phyloP scores from a whole-genome alignment of 1,284 basidiomycete species.

The Rhodofomes roseus region DNA sequence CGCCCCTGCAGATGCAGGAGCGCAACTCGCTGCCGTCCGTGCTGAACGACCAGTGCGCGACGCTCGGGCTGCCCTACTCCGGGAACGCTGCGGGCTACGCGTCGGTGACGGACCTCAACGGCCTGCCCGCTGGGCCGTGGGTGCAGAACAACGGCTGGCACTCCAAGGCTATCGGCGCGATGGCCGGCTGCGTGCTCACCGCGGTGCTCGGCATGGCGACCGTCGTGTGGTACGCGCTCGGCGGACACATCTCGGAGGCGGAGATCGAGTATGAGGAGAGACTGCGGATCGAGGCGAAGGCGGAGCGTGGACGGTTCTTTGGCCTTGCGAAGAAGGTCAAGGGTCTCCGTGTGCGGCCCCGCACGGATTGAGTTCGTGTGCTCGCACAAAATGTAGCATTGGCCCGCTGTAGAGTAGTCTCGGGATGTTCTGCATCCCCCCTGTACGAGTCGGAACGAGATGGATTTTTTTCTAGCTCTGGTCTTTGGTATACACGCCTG shows the following conservation, averaged over 20 bases:
- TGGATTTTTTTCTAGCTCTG: neutral
- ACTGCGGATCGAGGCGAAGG: conserved; percentile 52
- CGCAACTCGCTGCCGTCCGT: conserved; percentile 44
- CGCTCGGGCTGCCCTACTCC: conserved; percentile 51
- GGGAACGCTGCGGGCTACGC: conserved; percentile 81
- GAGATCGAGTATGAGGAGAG: conserved; percentile 74
- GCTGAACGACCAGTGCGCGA: conserved; percentile 70
- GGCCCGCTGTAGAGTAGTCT: neutral
- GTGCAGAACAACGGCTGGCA: conserved; percentile 78
- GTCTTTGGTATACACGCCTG: neutral
- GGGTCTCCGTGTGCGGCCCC: neutral
- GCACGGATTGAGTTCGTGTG: neutral
- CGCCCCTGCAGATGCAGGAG: conserved; percentile 61
- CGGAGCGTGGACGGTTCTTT: conserved; percentile 32
- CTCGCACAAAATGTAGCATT: neutral
- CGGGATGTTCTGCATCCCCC: neutral
- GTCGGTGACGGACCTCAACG: conserved; percentile 59
- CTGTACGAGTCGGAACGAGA: neutral
- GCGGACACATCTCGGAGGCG: conserved; percentile 63
- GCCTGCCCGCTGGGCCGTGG: conserved; percentile 64
- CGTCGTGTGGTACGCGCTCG: conserved; percentile 81
- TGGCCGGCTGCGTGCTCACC: conserved; percentile 78
- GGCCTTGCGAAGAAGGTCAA: conserved; percentile 20
- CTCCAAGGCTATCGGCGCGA: conserved; percentile 75
- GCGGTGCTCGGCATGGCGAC: conserved; percentile 78